Percentiles rank a stretch among this genome's conserved stretches.
phyloP scores from a whole-genome alignment of 306 rosid species.

The Malus asiatica region DNA sequence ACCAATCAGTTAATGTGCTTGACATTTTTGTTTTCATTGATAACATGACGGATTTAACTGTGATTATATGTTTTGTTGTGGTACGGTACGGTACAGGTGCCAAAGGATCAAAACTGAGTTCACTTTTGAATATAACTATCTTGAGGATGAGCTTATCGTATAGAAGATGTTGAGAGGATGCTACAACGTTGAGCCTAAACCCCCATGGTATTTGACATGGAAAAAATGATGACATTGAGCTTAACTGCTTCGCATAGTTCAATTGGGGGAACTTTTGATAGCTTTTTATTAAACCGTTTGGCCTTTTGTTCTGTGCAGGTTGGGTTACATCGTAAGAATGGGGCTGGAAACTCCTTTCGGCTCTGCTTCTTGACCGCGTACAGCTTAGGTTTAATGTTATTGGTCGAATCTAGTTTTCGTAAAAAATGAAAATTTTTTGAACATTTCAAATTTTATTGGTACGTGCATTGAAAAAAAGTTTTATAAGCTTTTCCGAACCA shows the following conservation, averaged over 20 bases:
- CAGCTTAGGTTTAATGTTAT: neutral
- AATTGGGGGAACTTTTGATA: neutral
- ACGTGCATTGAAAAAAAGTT: too few species aligned
- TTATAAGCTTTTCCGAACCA: too few species aligned
- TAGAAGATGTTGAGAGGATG: constrained; percentile 33
- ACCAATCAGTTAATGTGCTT: neutral
- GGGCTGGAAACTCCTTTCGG: neutral
- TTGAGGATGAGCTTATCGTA: constrained; percentile 85
- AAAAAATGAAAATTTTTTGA: too few species aligned
- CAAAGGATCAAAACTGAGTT: constrained; percentile 93
- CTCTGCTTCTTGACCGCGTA: neutral
- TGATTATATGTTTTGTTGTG: constrained; percentile 1
- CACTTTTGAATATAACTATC: constrained; percentile 89
- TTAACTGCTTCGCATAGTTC: neutral
- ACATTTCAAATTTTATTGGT: too few species aligned
- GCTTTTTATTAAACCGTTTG: neutral
- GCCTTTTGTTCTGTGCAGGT: neutral
- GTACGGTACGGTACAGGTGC: constrained; percentile 62
- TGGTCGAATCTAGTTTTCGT: neutral
- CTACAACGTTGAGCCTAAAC: neutral
- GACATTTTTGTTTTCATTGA: neutral
- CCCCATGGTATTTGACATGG: neutral
- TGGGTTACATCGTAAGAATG: too few species aligned
- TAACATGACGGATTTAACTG: neutral
- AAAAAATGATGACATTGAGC: neutral